Evolutionary conservation across 768 basidiomycete genomes (phyloP), one percentile per base, ranked within the genome.

Genomic region (Panus rudis): DNA sequence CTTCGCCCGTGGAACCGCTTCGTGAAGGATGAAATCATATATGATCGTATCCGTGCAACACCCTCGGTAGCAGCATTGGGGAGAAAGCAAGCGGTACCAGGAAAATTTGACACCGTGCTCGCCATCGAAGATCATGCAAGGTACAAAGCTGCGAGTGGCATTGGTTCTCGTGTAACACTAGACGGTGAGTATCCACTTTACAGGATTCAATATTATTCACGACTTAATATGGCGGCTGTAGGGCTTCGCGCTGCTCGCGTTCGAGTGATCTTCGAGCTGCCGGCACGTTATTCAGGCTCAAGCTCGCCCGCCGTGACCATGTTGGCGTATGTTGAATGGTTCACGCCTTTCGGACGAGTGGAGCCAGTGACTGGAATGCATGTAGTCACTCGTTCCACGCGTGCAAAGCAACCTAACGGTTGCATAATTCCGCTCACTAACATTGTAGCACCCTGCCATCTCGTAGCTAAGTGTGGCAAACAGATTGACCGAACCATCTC

Each of bases 251-350:
- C 26, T n/a, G 42, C 42, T 7, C 42, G 23, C 11, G 42, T 43
- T 5, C 37, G 32, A 6, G 42, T 43, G 8, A 34, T 43, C 4
- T 43, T 43, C 42, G 17, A 6, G 6, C 32, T 43, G 14, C 42
- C 42, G 7, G n/a, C n/a, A n/a, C 20, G 10, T 43, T n/a, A 17
- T 7, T 24, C 7, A 39, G 6, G 8, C 6, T 20, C 22, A 12
- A 10, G n/a, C 17, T n/a, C n/a, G n/a, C n/a, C n/a, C n/a, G n/a
- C 6, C 6, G n/a, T n/a, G n/a, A n/a, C n/a, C n/a, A 17, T 22
- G 6, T 23, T 43, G n/a, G 42, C 33, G 6, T 43, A 43, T 26
- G 21, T 43, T 22, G 42, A 43, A 30, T 43, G 42, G 42, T 27
- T 37, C 33, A 39, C 37, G 10, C 37, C 42, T 10, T 43, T 43